Evolutionary conservation across 305 asterid genomes (phyloP), one percentile per base, ranked within the genome.

Genomic region (Galium porrigens): DNA sequence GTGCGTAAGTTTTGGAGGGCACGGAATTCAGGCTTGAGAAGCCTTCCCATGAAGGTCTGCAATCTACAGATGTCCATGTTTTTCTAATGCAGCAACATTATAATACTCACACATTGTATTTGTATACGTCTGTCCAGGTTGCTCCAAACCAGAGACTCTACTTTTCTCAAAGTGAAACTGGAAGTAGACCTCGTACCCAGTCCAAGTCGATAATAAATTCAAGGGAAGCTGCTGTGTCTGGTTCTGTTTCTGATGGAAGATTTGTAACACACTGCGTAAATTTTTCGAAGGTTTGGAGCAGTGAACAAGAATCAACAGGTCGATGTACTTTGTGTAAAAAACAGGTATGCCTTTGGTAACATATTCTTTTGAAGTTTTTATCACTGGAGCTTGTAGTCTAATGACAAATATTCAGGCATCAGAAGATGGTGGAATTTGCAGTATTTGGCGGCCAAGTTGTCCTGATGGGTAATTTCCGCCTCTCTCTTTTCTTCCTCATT

Each of bases 361-460:
- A 25, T 29, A 57, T 58, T 68, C 37, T 61, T 14, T 27, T 46
- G 58, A 27, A 37, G 32, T 70, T 69, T 34, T 69, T 37, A 30
- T 56, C 15, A 53, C 27, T 55, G 69, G 37, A 59, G 22, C 57
- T 70, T 4, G 64, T 42, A n/a, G 63, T 58, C 62, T 77, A 65
- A 77, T 60, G 42, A 18, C 34, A 63, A 71, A 66, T 32, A 53
- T 33, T 64, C 70, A 89, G 96, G 86, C 72, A 64, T 64, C 79
- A 63, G 95, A 76, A 71, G 83, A 72, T 33, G 73, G 74, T 29
- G 86, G 83, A 61, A 68, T 75, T 33, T 92, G 94, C 83, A 92
- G 90, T 64, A 84, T 92, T 65, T 92, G 99, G 99, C 90, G 97
- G 29, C 99, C 99, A 17, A 77, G 84, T 75, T 87, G 99, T 79